Conservation (phyloP, 768 basidiomycete genomes). For the Hericium coralloides region DNA sequence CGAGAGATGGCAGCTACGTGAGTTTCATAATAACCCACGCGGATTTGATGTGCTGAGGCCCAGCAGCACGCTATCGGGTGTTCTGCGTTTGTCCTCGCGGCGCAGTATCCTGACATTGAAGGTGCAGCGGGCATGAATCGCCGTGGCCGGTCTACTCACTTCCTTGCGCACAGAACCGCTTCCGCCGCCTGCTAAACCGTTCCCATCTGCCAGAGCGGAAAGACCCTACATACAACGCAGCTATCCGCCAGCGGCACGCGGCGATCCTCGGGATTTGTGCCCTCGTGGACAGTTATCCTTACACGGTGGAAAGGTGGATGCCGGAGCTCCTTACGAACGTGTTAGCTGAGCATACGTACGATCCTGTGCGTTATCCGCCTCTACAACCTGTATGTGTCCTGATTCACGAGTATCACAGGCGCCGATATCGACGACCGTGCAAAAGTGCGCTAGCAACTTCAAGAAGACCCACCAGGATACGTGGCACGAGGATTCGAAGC, state of each 20-base stretch:
- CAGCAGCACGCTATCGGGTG: conserved; percentile 66
- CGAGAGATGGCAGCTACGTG: conserved; percentile 84
- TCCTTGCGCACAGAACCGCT: conserved; percentile 49
- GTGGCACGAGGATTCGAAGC: conserved; percentile 82
- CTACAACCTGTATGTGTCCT: not conserved
- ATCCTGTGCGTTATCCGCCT: conserved; percentile 45
- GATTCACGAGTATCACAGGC: conserved; percentile 31
- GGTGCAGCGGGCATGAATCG: conserved; percentile 26
- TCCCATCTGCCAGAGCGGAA: conserved; percentile 58
- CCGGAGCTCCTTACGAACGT: conserved; percentile 74
- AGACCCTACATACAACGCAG: conserved; percentile 56
- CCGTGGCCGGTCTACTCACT: conserved; percentile 27
- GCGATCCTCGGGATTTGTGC: conserved; percentile 94
- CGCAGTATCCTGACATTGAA: conserved; percentile 69
- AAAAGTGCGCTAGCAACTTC: conserved; percentile 73
- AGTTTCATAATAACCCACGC: conserved; percentile 18
- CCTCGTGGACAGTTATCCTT: conserved; percentile 89
- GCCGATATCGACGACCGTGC: conserved; percentile 78
- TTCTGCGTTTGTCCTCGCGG: conserved; percentile 73
- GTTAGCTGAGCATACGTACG: conserved; percentile 76
- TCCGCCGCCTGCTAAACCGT: conserved; percentile 62
- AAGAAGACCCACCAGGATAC: conserved; percentile 82
- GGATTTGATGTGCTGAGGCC: not conserved
- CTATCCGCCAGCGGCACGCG: conserved; percentile 75
- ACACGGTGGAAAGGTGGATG: conserved; percentile 93